Evolutionary conservation across 495 filamentous ascomycete genomes (phyloP).

Genomic region (Parmelia sp.): DNA sequence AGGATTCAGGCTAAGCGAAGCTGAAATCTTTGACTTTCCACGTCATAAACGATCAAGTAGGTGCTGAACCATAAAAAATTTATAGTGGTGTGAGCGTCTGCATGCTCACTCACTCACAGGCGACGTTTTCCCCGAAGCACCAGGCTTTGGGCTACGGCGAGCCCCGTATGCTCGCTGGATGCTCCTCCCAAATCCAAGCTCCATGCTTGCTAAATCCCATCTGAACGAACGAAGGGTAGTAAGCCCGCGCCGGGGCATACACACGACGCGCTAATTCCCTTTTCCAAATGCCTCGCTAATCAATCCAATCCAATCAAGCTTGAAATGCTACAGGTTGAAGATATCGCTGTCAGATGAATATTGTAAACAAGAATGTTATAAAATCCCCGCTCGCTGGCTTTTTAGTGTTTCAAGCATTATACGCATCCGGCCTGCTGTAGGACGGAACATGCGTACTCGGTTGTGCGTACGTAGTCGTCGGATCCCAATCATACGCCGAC

Average conservation of each 20-base stretch:
- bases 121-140: neutral
- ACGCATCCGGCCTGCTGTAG: constrained; percentile 6
- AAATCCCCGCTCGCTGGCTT: neutral
- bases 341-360: too few species aligned
- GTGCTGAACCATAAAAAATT: neutral
- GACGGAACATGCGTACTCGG: constrained; percentile 30
- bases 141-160: constrained; percentile 4
- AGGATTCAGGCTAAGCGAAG: neutral
- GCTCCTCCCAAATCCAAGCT: neutral
- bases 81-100: neutral
- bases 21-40: neutral
- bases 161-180: neutral
- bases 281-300: neutral
- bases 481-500: constrained; percentile 34
- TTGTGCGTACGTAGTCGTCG: constrained; percentile 32
- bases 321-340: neutral
- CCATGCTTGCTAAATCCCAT: neutral
- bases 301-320: too few species aligned
- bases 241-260: neutral
- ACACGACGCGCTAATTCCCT: neutral
- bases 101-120: neutral
- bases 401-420: neutral
- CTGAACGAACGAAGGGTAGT: neutral
- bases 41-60: neutral
- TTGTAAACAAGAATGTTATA: neutral